Evolutionary conservation across 257 asterid genomes (phyloP).

Genomic region (Datura wrightii): DNA sequence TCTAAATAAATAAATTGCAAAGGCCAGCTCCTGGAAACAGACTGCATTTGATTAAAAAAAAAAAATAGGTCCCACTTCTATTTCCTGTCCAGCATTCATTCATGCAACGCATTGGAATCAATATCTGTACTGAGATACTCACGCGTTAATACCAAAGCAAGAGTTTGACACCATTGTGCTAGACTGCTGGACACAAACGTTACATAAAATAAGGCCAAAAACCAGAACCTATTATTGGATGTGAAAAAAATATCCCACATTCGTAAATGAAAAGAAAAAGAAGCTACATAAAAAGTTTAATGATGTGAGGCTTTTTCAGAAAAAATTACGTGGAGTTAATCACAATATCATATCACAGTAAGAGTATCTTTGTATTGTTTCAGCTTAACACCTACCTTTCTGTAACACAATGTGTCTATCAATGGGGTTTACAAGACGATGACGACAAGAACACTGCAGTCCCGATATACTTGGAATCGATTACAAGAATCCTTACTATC

Average conservation of each 20-base stretch:
- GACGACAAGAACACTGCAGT: not conserved
- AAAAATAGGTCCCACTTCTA: not conserved
- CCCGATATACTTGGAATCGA: not conserved
- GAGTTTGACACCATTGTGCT: not conserved
- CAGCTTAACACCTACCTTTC: not conserved
- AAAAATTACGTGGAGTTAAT: not conserved
- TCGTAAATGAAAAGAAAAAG: not conserved
- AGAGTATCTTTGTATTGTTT: not conserved
- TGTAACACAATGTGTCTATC: not conserved
- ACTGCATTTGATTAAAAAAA: not conserved
- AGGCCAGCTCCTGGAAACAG: not conserved
- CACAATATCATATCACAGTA: not conserved
- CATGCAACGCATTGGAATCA: constrained; percentile 12
- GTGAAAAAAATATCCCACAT: not conserved
- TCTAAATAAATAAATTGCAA: not conserved
- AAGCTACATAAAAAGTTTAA: not conserved
- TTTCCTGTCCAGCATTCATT: not conserved
- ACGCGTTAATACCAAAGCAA: constrained; percentile 8
- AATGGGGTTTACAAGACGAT: not conserved
- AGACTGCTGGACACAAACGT: not conserved
- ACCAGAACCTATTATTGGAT: not conserved
- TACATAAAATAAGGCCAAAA: not conserved
- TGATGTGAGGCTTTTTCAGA: not conserved
- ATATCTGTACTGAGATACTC: not conserved
- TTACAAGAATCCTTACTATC: not conserved